Evolutionary conservation across 495 filamentous ascomycete genomes (phyloP).

Genomic region (Penicillium atrosanguineum): DNA sequence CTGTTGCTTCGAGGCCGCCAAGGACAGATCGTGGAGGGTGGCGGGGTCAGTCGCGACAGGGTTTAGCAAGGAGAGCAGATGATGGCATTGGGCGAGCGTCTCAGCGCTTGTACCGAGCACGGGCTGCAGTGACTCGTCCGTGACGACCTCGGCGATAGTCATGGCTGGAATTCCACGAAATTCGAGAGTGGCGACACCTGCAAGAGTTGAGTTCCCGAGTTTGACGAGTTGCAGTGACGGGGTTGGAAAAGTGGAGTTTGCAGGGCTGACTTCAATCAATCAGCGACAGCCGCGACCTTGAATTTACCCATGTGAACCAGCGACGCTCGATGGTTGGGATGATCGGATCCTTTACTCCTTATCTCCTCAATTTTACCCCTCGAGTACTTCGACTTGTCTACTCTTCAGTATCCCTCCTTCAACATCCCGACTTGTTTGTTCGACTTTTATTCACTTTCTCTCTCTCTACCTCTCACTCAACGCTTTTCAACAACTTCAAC

Average conservation of each 20-base stretch:
- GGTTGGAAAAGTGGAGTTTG: slow-evolving; percentile 3
- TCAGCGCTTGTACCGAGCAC: slow-evolving; percentile 69
- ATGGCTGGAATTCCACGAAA: slow-evolving; percentile 24
- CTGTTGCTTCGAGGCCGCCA: slow-evolving; percentile 71
- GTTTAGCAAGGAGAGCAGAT: slow-evolving; percentile 62
- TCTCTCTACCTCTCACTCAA: background rate
- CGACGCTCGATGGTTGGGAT: slow-evolving; percentile 21
- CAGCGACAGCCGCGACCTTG: slow-evolving; percentile 3
- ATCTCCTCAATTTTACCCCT: background rate
- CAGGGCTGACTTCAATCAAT: slow-evolving; percentile 14
- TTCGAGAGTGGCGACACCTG: slow-evolving; percentile 3
- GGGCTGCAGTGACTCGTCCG: slow-evolving; percentile 65
- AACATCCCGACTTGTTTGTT: background rate
- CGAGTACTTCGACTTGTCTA: background rate
- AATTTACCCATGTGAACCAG: slow-evolving; percentile 18
- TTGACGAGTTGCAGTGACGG: background rate
- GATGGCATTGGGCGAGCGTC: slow-evolving; percentile 69
- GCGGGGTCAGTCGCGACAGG: slow-evolving; percentile 36
- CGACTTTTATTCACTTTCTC: background rate
- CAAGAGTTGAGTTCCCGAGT: background rate
- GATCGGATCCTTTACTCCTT: slow-evolving; percentile 1
- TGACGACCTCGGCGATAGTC: slow-evolving; percentile 60
- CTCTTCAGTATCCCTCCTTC: background rate
- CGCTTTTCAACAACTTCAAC: slow-evolving; percentile 11
- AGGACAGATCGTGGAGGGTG: slow-evolving; percentile 48